Base-by-base conservation (phyloP, 441 rosid genomes). In the Isatis lusitanica region DNA sequence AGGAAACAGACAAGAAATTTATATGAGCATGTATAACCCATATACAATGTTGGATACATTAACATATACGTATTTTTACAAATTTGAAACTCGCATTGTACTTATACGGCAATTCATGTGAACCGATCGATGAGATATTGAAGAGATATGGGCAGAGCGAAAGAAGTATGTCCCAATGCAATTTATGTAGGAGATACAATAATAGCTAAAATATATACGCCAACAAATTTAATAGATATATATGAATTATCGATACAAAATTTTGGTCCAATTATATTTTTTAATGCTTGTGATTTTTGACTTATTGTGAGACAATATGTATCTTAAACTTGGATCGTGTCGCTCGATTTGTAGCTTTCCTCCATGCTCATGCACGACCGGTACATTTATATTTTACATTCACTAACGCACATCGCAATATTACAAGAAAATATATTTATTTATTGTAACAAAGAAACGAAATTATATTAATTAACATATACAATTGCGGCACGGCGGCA, bases 351-450 rank as follows among this genome's bases (percentile, higher is more conserved):
- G 81, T 78, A 46, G 62, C 30, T 67, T 73, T 78, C 77, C 61
- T 67, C 77, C 81, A 78, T 78, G 70, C 74, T 71, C 66, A 61
- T 61, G 70, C 77, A 78, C 77, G 81, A 55, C 46, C 17, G 66
- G 40, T 67, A 4, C 55, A 44, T 56, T 64, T 35, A 15, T 57
- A 65, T 76, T 17, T 68, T 42, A 24, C 44, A 5, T 26, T 52
- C 47, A 50, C 66, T 74, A 66, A 74, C 46, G 60, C 61, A 74
- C 38, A 57, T 58, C 61, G 48, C 58, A 4, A n/a, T 26, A 1
- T 1, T 18, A 12, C 13, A 17, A 12, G 21, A 13, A 65, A n/a
- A 18, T 28, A 28, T 43, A 15, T n/a, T n/a, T n/a, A n/a, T n/a
- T n/a, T n/a, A n/a, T n/a, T n/a, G n/a, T n/a, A n/a, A n/a, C n/a